Conservation (phyloP, 2,329 filamentous ascomycete species). For the Pyricularia sp. region DNA sequence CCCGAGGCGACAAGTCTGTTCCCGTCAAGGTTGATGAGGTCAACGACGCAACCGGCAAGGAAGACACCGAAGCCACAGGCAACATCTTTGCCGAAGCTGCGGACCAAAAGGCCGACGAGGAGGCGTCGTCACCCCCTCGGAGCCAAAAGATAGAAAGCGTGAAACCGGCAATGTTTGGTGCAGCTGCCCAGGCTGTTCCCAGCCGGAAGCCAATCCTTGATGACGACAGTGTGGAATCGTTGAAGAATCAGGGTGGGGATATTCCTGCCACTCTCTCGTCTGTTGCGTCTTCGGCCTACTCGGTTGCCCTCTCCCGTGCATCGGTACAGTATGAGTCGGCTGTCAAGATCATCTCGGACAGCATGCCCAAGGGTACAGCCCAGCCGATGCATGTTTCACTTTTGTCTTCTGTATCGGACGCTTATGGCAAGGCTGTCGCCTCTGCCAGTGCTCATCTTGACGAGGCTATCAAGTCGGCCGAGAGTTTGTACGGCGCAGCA, state of each 20-base stretch:
- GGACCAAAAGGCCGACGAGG: constrained; percentile 9
- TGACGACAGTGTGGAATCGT: constrained; percentile 26
- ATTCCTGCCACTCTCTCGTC: constrained; percentile 14
- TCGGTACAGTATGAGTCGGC: constrained; percentile 57
- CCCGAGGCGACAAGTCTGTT: background rate
- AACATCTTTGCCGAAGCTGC: constrained; percentile 7
- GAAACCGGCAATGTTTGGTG: constrained; percentile 36
- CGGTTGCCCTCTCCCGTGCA: constrained; percentile 50
- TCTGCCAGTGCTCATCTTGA: constrained; percentile 47
- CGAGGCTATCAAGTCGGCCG: constrained; percentile 38
- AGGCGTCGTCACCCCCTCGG: constrained; percentile 8
- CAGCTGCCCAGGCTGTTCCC: constrained; percentile 35
- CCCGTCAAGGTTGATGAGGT: constrained; percentile 4
- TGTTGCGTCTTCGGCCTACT: constrained; percentile 36
- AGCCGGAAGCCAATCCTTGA: constrained; percentile 36
- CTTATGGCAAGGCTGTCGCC: constrained; percentile 52
- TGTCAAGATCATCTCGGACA: constrained; percentile 51
- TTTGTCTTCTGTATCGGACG: constrained; percentile 53
- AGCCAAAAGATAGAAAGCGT: constrained; percentile 19
- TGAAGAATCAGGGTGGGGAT: constrained; percentile 18
- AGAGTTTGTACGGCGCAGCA: constrained; percentile 33
- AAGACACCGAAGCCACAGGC: background rate
- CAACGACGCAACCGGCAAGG: constrained; percentile 3
- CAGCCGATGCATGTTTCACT: constrained; percentile 58
- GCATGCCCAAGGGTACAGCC: constrained; percentile 50